phyloP scores from a whole-genome alignment of 208 protist genomes.

The Trypanosoma congolense region DNA sequence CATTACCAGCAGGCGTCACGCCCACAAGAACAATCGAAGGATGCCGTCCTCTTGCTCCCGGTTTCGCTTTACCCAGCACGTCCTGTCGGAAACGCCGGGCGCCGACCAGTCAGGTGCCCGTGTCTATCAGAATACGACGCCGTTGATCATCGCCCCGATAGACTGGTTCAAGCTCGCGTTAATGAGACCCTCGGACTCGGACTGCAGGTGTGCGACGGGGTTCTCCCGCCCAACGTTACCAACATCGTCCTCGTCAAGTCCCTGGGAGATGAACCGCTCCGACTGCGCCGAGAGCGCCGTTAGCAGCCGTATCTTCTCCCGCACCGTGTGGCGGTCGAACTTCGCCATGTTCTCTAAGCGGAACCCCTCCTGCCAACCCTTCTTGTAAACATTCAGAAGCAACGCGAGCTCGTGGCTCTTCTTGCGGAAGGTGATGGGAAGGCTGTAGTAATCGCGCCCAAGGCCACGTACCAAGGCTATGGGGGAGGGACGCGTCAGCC shows the following conservation, averaged over 20 bases:
- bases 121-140: constrained; percentile 68
- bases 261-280: constrained; percentile 78
- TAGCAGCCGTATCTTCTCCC: constrained; percentile 68
- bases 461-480: constrained; percentile 97
- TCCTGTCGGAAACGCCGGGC: no score
- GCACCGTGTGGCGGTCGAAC: constrained; percentile 56
- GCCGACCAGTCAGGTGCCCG: not conserved
- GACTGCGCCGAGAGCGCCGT: constrained; percentile 67
- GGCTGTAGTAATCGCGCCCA: constrained; percentile 99
- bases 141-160: constrained; percentile 85
- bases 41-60: no score
- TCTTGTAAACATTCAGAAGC: constrained; percentile 99
- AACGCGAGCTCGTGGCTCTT: constrained; percentile 99
- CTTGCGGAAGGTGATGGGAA: constrained; percentile 99
- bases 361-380: constrained; percentile 97
- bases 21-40: no score
- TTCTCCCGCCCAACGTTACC: constrained; percentile 82
- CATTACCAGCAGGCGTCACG: not conserved
- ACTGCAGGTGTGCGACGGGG: constrained; percentile 72
- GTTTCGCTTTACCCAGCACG: no score
- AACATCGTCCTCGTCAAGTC: constrained; percentile 82
- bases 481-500: constrained; percentile 97
- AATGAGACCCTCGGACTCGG: constrained; percentile 71
- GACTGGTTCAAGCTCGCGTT: constrained; percentile 77
- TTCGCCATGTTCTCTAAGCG: constrained; percentile 69